These are phyloP conservation scores for Oropetium thomaeum DNA, from an alignment of 176 grass and related monocot genomes.

Conservation along the genomic window DNA sequence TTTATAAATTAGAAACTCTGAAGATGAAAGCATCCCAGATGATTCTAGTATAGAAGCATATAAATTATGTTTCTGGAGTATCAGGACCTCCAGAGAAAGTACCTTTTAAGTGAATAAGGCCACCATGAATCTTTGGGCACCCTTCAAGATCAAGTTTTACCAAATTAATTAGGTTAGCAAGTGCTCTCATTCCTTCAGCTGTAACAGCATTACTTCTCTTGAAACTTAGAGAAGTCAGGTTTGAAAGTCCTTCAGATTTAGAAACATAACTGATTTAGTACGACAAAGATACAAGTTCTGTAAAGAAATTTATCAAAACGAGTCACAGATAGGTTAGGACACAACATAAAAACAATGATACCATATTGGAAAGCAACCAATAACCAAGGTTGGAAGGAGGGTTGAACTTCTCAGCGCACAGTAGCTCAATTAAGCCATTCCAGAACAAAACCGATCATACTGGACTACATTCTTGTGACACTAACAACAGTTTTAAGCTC, in stretches of 20 bases:
- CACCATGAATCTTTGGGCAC: conserved; percentile 75
- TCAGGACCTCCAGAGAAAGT: background rate
- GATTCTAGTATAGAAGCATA: background rate
- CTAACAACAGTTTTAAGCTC: conserved; percentile 4
- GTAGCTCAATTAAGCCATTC: conserved; percentile 3
- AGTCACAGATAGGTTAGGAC: background rate
- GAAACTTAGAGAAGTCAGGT: conserved; percentile 77
- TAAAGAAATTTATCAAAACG: background rate
- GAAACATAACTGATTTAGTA: conserved; percentile 4
- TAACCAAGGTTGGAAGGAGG: background rate
- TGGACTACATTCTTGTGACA: background rate
- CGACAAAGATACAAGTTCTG: conserved; percentile 8
- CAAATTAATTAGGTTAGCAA: conserved; percentile 79
- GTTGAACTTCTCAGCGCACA: background rate
- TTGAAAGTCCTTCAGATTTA: conserved; percentile 64
- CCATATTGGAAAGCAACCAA: background rate
- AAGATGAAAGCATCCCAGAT: background rate
- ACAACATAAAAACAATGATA: background rate
- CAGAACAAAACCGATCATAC: background rate
- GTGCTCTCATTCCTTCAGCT: conserved; percentile 65
- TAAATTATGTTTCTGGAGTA: background rate
- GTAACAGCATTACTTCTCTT: conserved; percentile 75
- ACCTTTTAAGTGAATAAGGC: conserved; percentile 90
- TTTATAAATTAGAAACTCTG: background rate
- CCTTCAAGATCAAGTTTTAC: conserved; percentile 83